Conservation (phyloP, 257 asterid species). For the Nicotiana obtusifolia region DNA sequence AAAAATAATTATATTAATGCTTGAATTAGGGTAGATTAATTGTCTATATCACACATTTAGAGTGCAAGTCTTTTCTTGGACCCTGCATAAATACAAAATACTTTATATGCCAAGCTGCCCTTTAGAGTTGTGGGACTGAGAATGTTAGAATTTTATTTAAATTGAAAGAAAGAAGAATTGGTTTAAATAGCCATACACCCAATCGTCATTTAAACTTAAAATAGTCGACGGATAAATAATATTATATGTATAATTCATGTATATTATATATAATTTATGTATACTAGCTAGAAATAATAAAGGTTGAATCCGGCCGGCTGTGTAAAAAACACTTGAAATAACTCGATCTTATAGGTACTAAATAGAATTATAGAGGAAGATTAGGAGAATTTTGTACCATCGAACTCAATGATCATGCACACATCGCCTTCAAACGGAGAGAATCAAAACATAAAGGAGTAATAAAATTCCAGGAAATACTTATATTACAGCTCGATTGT, state of each 20-base stretch:
- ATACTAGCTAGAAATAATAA: too few relatives aligned
- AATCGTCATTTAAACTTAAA: background rate
- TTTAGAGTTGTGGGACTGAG: background rate
- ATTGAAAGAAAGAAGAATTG: background rate
- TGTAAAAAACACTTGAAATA: background rate
- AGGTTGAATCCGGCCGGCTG: too few relatives aligned
- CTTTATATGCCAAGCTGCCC: background rate
- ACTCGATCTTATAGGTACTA: background rate
- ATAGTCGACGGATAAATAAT: too few relatives aligned
- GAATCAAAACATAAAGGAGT: background rate
- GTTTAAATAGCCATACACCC: too few relatives aligned
- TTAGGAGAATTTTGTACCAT: background rate
- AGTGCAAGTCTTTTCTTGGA: too few relatives aligned
- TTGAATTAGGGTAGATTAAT: too few relatives aligned
- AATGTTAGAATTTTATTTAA: too few relatives aligned
- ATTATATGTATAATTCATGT: too few relatives aligned
- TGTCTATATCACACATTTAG: too few relatives aligned
- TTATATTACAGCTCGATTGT: background rate
- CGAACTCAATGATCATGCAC: background rate
- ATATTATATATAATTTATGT: too few relatives aligned
- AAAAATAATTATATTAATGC: rapidly evolving
- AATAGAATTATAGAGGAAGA: background rate
- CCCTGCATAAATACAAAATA: rapidly evolving
- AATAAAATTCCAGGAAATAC: background rate
- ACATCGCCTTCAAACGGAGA: background rate